Evolutionary conservation across 371 early-diverging fungal genomes (phyloP).

Genomic region (Apophysomyces sp.): DNA sequence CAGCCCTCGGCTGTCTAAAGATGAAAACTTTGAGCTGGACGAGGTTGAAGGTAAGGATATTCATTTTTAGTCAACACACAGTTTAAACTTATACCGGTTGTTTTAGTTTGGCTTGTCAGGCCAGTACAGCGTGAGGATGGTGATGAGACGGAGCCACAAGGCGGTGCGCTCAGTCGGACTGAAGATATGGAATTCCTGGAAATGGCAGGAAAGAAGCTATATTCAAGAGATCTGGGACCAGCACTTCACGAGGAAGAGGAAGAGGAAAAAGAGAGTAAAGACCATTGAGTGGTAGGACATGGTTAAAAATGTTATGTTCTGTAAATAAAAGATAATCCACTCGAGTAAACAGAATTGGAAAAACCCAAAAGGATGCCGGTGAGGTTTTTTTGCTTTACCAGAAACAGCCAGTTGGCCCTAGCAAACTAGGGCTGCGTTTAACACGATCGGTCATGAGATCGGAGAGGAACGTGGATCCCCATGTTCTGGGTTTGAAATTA

Average conservation of each 20-base stretch:
- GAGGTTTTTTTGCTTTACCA: too few relatives aligned
- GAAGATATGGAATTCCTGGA: slow-evolving; percentile 83
- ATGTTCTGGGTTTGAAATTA: background rate
- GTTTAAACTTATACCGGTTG: background rate
- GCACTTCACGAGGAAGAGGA: slow-evolving; percentile 9
- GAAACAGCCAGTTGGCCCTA: too few relatives aligned
- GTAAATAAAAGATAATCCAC: too few relatives aligned
- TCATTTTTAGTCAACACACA: slow-evolving; percentile 7
- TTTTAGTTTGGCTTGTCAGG: slow-evolving; percentile 70
- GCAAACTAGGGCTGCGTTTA: too few relatives aligned
- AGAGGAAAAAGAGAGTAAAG: slow-evolving; percentile 7
- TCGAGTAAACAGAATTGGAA: too few relatives aligned
- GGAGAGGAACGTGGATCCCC: background rate
- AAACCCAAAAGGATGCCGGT: too few relatives aligned
- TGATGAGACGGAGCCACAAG: slow-evolving; percentile 38
- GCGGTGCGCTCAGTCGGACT: slow-evolving; percentile 66
- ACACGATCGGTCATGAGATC: too few relatives aligned
- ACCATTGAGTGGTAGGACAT: background rate
- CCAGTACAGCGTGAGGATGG: slow-evolving; percentile 58
- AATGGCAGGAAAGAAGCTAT: slow-evolving; percentile 83
- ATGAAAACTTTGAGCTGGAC: slow-evolving; percentile 68
- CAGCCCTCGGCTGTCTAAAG: slow-evolving; percentile 54
- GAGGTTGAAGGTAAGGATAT: slow-evolving; percentile 64
- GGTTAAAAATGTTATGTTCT: background rate
- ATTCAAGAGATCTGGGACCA: slow-evolving; percentile 68